Conservation (phyloP, 2,329 filamentous ascomycete genomes). For the Teratosphaeria nubilosa region DNA sequence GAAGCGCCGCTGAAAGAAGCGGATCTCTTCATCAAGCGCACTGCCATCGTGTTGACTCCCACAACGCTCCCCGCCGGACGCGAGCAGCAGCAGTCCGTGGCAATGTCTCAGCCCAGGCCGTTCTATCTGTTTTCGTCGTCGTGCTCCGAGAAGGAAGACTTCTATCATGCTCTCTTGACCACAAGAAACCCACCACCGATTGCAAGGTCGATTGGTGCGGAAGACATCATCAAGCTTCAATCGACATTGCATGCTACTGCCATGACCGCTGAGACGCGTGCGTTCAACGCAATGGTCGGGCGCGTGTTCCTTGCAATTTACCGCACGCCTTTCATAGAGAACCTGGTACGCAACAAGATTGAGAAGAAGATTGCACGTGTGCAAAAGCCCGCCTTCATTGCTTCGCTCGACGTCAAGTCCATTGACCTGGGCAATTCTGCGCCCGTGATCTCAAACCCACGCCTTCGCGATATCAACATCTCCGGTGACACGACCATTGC, state of each 20-base stretch:
- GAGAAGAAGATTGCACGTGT: slow-evolving; percentile 94
- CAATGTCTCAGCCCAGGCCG: slow-evolving; percentile 48
- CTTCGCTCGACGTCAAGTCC: slow-evolving; percentile 67
- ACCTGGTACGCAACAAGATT: slow-evolving; percentile 72
- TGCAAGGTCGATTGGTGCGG: slow-evolving; percentile 68
- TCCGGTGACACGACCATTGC: slow-evolving; percentile 85
- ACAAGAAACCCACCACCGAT: slow-evolving; percentile 56
- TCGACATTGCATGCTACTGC: slow-evolving; percentile 75
- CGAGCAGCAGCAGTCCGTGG: slow-evolving; percentile 8
- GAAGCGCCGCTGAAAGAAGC: slow-evolving; percentile 71
- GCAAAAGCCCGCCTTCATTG: slow-evolving; percentile 83
- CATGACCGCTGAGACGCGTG: slow-evolving; percentile 79
- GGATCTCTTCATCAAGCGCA: slow-evolving; percentile 85
- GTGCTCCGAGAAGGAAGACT: slow-evolving; percentile 93
- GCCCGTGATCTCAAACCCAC: slow-evolving; percentile 80
- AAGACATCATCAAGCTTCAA: slow-evolving; percentile 80
- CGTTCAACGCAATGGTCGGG: slow-evolving; percentile 86
- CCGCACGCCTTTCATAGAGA: slow-evolving; percentile 70
- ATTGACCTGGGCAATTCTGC: slow-evolving; percentile 81
- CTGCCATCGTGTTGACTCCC: slow-evolving; percentile 24
- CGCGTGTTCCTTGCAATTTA: slow-evolving; percentile 81
- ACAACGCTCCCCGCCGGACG: slow-evolving; percentile 1
- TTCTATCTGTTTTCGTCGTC: slow-evolving; percentile 95
- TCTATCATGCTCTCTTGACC: slow-evolving; percentile 85
- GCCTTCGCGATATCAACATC: slow-evolving; percentile 77